These are phyloP conservation scores for Plectosphaerella plurivora DNA, from an alignment of 2,329 filamentous ascomycete genomes.

Conservation along the genomic window DNA sequence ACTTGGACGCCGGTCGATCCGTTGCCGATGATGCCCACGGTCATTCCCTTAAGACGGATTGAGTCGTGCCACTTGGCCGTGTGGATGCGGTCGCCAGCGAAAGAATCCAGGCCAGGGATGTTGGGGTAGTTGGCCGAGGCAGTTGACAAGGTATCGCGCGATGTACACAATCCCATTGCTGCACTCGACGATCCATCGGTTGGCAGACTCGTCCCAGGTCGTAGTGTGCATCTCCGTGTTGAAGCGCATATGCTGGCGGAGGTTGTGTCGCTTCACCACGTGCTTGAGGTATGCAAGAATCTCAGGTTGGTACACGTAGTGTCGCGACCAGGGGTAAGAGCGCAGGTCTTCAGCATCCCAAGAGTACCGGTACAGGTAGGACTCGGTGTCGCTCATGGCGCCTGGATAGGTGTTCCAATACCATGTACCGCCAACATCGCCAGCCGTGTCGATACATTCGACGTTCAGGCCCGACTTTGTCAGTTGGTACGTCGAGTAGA, in stretches of 20 bases:
- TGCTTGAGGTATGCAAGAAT: slow-evolving; percentile 6
- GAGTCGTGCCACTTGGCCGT: slow-evolving; percentile 28
- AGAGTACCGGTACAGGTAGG: slow-evolving; percentile 4
- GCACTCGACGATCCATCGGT: slow-evolving; percentile 21
- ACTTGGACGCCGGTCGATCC: slow-evolving; percentile 24
- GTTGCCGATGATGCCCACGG: slow-evolving; percentile 21
- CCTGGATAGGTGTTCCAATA: slow-evolving; percentile 20
- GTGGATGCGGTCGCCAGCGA: slow-evolving; percentile 31
- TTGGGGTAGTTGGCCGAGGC: background rate
- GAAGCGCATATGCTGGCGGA: slow-evolving; percentile 33
- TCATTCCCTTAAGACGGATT: slow-evolving; percentile 9
- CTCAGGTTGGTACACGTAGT: slow-evolving; percentile 6
- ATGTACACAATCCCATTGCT: background rate
- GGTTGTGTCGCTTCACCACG: slow-evolving; percentile 13
- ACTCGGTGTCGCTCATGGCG: background rate
- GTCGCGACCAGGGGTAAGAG: slow-evolving; percentile 5
- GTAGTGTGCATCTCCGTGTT: slow-evolving; percentile 28
- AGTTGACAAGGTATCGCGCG: background rate
- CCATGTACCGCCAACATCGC: slow-evolving; percentile 18
- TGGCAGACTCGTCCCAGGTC: slow-evolving; percentile 21
- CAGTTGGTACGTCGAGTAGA: background rate
- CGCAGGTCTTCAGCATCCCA: slow-evolving; percentile 6
- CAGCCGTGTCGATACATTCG: slow-evolving; percentile 10
- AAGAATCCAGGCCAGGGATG: slow-evolving; percentile 9
- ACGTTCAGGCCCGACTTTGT: background rate